Base-by-base conservation (phyloP, 208 protist species). In the Trypanosomatidae sp. region DNA sequence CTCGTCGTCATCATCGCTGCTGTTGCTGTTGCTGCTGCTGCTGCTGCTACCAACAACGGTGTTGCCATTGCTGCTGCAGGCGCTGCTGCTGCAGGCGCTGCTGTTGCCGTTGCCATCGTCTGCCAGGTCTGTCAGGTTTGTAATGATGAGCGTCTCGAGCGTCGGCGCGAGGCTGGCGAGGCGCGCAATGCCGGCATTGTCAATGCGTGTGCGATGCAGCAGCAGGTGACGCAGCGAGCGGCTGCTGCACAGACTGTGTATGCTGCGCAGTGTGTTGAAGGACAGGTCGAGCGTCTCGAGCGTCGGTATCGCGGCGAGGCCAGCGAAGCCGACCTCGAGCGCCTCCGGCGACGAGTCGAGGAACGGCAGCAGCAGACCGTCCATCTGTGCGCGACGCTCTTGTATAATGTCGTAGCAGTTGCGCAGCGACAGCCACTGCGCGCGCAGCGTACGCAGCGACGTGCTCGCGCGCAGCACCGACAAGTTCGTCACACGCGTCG, bases 231-330 rank as follows among this genome's bases (percentile, higher is more conserved):
- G 68, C 11, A 86, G 53, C 2, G 76, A 80, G 45, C 57, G 68
- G 56, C 70, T 78, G 18, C 27, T n/a, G 47, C 70, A 80, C 20
- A 86, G 48, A 0, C 61, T 67, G 39, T 68, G 58, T 6, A 86
- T 41, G 53, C 59, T 75, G 30, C 58, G 63, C 33, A 86, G 58
- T 3, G 60, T 46, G 51, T 70, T 75, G 58, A 71, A 77, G 33
- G 70, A 80, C 10, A 86, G 54, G 57, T 86, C 76, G 2, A 86
- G 19, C 20, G 58, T 59, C 38, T 78, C 65, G 13, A 86, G 64
- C 16, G 76, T 86, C 13, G 61, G 54, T 27, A 86, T 80, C 13
- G 48, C 54, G 16, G 76, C 76, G 24, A 86, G 53, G 3, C 71
- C 67, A 8, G 63, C 39, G 35, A 72, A 77, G 20, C 71, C 64